Evolutionary conservation across 352 stramenopile genomes (phyloP).

Genomic region (Thraustotheca clavata): DNA sequence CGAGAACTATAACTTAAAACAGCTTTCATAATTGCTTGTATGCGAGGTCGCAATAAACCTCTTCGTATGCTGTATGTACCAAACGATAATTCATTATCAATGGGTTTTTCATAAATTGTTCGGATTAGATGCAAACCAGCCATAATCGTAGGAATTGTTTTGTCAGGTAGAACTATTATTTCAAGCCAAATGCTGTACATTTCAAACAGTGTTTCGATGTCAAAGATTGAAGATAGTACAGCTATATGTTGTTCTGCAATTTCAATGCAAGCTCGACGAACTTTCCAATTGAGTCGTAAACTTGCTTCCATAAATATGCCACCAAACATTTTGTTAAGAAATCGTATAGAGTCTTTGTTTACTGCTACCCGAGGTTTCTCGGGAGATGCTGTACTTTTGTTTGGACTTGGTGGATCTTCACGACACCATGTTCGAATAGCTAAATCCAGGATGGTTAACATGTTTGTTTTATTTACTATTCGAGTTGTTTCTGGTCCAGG

Average conservation of each 20-base stretch:
- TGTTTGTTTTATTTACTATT: background rate
- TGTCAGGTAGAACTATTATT: background rate
- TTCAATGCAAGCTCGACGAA: constrained; percentile 14
- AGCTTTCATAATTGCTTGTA: background rate
- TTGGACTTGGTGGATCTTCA: background rate
- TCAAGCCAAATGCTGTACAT: constrained; percentile 9
- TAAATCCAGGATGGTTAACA: background rate
- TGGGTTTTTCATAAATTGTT: constrained; percentile 1
- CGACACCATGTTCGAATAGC: background rate
- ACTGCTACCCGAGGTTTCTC: background rate
- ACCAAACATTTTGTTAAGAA: constrained; percentile 8
- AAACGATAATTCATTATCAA: background rate
- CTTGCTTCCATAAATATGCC: background rate
- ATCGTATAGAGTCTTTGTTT: background rate
- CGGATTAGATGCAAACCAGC: background rate
- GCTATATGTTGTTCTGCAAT: constrained; percentile 11
- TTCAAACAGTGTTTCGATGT: constrained; percentile 17
- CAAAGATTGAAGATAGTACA: constrained; percentile 2
- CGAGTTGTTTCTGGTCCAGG: background rate
- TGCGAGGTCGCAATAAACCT: background rate
- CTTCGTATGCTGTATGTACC: background rate
- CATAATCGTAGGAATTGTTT: background rate
- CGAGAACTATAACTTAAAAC: background rate
- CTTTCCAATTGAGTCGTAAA: background rate
- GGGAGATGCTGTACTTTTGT: background rate